These are phyloP conservation scores for Phytopythium ostracodes DNA, from an alignment of 352 stramenopile genomes.

Conservation along the genomic window DNA sequence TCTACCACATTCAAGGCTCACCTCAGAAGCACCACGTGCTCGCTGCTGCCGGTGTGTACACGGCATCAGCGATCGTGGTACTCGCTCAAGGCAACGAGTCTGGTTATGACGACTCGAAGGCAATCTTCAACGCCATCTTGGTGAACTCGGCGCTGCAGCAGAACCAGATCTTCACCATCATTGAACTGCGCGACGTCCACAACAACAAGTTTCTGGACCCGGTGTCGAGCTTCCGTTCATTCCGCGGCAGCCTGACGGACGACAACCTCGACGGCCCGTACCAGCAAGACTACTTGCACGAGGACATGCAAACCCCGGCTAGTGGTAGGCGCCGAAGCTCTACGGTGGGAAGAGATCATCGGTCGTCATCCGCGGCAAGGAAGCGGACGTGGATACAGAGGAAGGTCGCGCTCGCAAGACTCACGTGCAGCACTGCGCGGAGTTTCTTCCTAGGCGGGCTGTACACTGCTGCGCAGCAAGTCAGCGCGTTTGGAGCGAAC, in stretches of 20 bases:
- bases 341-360: conserved; percentile 11
- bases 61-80: conserved; percentile 75
- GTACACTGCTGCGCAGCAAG: conserved; percentile 44
- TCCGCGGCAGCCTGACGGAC: neutral
- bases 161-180: conserved; percentile 79
- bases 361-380: conserved; percentile 19
- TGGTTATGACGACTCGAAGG: conserved; percentile 79
- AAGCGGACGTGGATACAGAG: conserved; percentile 41
- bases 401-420: conserved; percentile 12
- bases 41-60: conserved; percentile 70
- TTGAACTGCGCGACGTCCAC: conserved; percentile 79
- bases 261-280: conserved; percentile 11
- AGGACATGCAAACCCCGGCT: neutral
- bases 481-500: conserved; percentile 31
- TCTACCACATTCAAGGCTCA: conserved; percentile 79
- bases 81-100: conserved; percentile 69
- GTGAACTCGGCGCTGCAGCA: conserved; percentile 66
- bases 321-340: conserved; percentile 9
- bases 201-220: conserved; percentile 84
- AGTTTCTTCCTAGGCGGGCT: conserved; percentile 71
- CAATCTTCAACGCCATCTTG: conserved; percentile 85
- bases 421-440: conserved; percentile 15
- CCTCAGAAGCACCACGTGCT: conserved; percentile 72
- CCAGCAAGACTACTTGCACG: conserved; percentile 13
- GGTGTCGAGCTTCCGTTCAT: conserved; percentile 56